Conservation (phyloP, 2,329 filamentous ascomycete species). For the Samsoniella hepiali region DNA sequence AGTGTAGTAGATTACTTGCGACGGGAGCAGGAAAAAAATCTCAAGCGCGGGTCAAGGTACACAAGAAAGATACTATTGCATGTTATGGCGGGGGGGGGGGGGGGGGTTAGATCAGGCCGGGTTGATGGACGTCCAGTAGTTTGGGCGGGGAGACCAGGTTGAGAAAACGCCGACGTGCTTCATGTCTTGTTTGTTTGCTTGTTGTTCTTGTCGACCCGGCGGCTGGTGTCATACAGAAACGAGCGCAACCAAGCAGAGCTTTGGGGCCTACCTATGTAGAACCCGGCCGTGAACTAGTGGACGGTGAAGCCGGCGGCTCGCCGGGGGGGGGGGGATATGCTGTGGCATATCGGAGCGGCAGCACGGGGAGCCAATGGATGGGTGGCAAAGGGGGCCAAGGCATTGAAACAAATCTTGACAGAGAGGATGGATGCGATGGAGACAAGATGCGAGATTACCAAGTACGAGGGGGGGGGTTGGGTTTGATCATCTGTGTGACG, state of each 20-base stretch:
- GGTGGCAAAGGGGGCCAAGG: not conserved
- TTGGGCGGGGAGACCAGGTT: not conserved
- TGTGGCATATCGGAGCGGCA: slow-evolving; percentile 1
- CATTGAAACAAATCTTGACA: too few species aligned
- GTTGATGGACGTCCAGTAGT: not conserved
- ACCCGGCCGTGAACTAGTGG: not conserved
- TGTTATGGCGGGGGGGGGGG: not conserved
- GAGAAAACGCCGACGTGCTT: slow-evolving; percentile 7
- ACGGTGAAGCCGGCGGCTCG: slow-evolving; percentile 9
- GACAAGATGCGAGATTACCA: not conserved
- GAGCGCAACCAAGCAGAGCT: not conserved
- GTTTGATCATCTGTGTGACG: not conserved
- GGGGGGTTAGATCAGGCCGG: not conserved
- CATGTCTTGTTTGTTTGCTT: not conserved
- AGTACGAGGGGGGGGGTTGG: not conserved
- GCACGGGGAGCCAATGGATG: slow-evolving; percentile 9
- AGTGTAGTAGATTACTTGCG: not conserved
- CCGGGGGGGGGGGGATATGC: not conserved
- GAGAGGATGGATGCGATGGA: too few species aligned
- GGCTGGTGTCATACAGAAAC: not conserved
- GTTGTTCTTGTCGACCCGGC: not conserved
- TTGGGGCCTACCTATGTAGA: not conserved
- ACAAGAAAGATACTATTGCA: not conserved
- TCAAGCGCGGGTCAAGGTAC: slow-evolving; percentile 8
- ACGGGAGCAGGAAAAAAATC: not conserved